Conservation (phyloP, 1,139 yeast species). For the Geotrichum restrictum region DNA sequence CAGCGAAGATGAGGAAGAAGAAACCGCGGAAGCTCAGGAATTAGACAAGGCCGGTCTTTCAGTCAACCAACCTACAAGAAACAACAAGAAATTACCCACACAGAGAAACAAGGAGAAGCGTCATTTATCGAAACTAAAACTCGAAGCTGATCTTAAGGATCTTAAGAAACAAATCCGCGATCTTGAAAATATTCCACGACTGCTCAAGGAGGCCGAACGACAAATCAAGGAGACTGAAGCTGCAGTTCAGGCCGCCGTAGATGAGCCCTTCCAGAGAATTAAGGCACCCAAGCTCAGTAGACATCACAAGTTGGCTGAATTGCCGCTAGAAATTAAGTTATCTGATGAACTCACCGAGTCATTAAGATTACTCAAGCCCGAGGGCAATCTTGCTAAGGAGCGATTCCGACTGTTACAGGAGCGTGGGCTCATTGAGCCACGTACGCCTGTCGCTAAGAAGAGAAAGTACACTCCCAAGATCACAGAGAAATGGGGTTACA, state of each 20-base stretch:
- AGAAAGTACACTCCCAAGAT: constrained; percentile 64
- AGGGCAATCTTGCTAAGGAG: constrained; percentile 82
- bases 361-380: constrained; percentile 78
- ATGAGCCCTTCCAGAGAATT: constrained; percentile 26
- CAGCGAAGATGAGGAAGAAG: constrained; percentile 31
- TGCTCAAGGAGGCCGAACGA: constrained; percentile 29
- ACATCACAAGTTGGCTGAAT: constrained; percentile 58
- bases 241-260: constrained; percentile 8
- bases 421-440: constrained; percentile 79
- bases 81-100: constrained; percentile 70
- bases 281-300: constrained; percentile 34
- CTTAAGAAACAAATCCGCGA: constrained; percentile 58
- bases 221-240: constrained; percentile 32
- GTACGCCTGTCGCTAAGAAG: constrained; percentile 66
- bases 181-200: constrained; percentile 42
- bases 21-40: constrained; percentile 28
- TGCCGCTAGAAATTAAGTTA: constrained; percentile 77
- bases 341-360: constrained; percentile 86
- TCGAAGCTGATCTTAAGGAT: constrained; percentile 56
- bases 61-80: constrained; percentile 63
- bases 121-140: constrained; percentile 56
- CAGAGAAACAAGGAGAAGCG: constrained; percentile 70
- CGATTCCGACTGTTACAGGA: constrained; percentile 78
- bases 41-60: constrained; percentile 50
- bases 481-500: constrained; percentile 89